Conservation (phyloP, 148 eudicot genomes). For the Diospyros kaki region DNA sequence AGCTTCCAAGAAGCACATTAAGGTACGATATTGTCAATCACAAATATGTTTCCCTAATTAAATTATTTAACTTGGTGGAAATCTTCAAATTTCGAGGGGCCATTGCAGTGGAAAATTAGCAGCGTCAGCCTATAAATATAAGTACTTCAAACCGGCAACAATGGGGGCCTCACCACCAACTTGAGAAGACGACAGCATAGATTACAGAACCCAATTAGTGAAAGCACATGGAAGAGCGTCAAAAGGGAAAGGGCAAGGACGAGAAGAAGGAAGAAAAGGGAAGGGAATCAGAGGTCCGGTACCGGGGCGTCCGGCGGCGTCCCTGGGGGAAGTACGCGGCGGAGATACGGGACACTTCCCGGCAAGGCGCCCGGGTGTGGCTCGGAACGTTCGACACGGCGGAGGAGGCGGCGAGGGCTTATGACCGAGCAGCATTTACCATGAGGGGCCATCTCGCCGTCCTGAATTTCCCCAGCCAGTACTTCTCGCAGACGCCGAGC, state of each 20-base stretch:
- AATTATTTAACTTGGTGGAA: too few species aligned
- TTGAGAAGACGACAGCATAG: neutral
- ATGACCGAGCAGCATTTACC: constrained; percentile 50
- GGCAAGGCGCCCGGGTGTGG: constrained; percentile 52
- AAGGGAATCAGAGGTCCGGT: constrained; percentile 20
- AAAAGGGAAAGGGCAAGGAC: constrained; percentile 20
- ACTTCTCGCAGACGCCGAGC: constrained; percentile 25
- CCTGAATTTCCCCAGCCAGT: constrained; percentile 53
- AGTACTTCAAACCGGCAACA: too few species aligned
- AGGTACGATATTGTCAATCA: too few species aligned
- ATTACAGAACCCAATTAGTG: neutral
- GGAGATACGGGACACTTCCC: constrained; percentile 46
- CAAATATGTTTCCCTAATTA: too few species aligned
- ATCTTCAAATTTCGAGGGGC: too few species aligned
- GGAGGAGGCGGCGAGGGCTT: constrained; percentile 53
- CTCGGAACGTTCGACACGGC: constrained; percentile 46
- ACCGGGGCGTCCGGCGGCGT: constrained; percentile 29
- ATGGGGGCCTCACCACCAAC: neutral
- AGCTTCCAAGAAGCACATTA: too few species aligned
- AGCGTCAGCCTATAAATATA: too few species aligned
- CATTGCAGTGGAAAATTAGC: too few species aligned
- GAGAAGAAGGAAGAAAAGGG: constrained; percentile 18
- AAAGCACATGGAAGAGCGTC: constrained; percentile 29
- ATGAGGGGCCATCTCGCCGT: constrained; percentile 53
- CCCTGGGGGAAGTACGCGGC: constrained; percentile 47